Evolutionary conservation across 192 early-diverging fungal species (phyloP), one percentile per base, ranked within the genome.

Genomic region (Mortierella antarctica): DNA sequence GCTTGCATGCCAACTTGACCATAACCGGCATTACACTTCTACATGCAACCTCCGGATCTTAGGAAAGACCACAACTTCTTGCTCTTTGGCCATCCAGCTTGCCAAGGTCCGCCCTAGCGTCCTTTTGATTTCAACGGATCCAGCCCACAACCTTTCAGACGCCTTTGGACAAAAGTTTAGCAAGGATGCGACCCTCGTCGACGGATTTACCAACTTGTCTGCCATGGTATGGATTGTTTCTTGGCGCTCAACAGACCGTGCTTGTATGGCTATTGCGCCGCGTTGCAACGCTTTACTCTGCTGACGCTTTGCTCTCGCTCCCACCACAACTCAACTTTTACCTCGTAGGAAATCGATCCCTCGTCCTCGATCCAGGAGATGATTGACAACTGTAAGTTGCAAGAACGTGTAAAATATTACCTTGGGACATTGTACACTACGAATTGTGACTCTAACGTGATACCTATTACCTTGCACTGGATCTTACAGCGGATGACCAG

Each of bases 111-210:
- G 98, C 65, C 94, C 98, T 62, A 94, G 92, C 50, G 98, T 99
- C 15, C 86, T 99, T 63, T 82, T 99, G 70, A 99, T 99, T 66
- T 99, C 97, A 15, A 99, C 98, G 15, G 98, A 99, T 80, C 98
- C 98, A 20, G 98, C 98, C 44, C 98, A 99, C 90, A 99, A 99
- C 83, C 86, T 99, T 72, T 98, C 96, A 8, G 97, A 99, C 85
- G 97, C 97, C 39, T 98, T 98, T 89, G 93, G 96, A 67, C 98
- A 99, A 91, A 99, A 99, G 89, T 99, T 99, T 74, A 89, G 92
- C 74, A 99, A 99, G 82, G 92, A 94, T 68, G 97, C 98, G 5
- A 96, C 95, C 23, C 86, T 95, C 49, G 94, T 99, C 41, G 95
- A 95, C 54, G 98, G 98, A 17, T 98, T 98, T 83, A 86, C 87